Conservation (phyloP, 2,329 filamentous ascomycete genomes). For the Fusarium sororula region DNA sequence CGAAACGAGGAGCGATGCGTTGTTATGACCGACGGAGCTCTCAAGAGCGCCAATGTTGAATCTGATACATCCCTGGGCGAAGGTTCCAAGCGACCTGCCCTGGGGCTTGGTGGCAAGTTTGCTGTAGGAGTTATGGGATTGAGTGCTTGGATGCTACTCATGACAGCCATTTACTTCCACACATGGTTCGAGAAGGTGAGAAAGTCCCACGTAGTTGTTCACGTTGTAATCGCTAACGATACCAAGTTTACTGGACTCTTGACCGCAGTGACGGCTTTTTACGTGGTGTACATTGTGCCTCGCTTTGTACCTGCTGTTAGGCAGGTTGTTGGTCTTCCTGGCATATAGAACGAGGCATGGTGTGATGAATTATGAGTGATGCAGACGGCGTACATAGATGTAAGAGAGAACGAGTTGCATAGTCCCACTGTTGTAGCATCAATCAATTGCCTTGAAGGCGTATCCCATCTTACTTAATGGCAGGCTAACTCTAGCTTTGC, state of each 20-base stretch:
- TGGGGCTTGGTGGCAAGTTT: conserved; percentile 63
- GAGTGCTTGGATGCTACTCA: conserved; percentile 95
- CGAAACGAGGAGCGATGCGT: conserved; percentile 70
- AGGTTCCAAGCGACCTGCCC: conserved; percentile 38
- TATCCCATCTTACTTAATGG: too few relatives aligned
- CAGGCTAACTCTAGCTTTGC: too few relatives aligned
- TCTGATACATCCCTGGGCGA: conserved; percentile 39
- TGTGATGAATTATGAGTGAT: conserved; percentile 23
- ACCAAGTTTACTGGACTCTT: conserved; percentile 62
- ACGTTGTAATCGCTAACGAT: conserved; percentile 34
- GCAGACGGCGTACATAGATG: conserved; percentile 3
- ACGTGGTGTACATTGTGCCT: conserved; percentile 62
- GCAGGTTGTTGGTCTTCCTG: conserved; percentile 59
- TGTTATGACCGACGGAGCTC: conserved; percentile 72
- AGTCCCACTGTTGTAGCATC: neutral
- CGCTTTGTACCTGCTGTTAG: conserved; percentile 59
- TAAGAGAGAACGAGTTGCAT: conserved; percentile 11
- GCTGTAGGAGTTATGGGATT: conserved; percentile 72
- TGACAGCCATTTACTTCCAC: conserved; percentile 99
- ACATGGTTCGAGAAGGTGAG: conserved; percentile 96
- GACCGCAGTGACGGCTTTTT: conserved; percentile 58
- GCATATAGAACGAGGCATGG: conserved; percentile 51
- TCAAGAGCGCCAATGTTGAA: conserved; percentile 67
- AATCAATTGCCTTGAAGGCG: too few relatives aligned
- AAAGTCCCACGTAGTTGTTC: neutral